Conservation (phyloP, 441 rosid species). For the Melastoma candidum region DNA sequence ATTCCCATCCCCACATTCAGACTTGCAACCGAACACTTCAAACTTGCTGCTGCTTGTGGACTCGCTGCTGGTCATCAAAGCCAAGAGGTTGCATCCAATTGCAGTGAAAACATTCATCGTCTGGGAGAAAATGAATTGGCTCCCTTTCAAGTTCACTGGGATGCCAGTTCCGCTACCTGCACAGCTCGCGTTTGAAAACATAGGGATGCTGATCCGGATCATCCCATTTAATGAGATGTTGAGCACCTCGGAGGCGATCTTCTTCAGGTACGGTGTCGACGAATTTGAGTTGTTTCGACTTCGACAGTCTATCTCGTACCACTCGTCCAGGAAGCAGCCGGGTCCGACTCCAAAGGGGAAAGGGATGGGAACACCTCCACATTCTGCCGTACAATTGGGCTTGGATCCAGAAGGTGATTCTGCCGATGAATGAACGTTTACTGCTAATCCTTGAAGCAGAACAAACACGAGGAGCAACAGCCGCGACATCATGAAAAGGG, state of each 20-base stretch:
- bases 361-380: constrained; percentile 7
- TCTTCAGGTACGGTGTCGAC: neutral
- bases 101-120: neutral
- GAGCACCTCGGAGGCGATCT: constrained; percentile 2
- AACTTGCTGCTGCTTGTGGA: neutral
- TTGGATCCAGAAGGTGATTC: neutral
- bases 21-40: constrained; percentile 1
- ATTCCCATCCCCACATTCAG: neutral
- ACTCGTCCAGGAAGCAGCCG: constrained; percentile 5
- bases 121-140: constrained; percentile 5
- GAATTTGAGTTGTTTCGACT: neutral
- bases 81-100: constrained; percentile 1
- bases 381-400: neutral
- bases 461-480: neutral
- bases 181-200: neutral
- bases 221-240: neutral
- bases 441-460: neutral
- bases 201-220: neutral
- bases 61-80: neutral
- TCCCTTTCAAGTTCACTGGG: neutral
- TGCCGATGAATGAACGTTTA: neutral
- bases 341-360: constrained; percentile 10
- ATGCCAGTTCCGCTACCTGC: neutral
- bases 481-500: neutral
- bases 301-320: constrained; percentile 7